Percentiles rank a stretch among this genome's conserved stretches.
Evolutionary conservation across 2,329 filamentous ascomycete genomes (phyloP).

Genomic region (Chaetomium sp.): DNA sequence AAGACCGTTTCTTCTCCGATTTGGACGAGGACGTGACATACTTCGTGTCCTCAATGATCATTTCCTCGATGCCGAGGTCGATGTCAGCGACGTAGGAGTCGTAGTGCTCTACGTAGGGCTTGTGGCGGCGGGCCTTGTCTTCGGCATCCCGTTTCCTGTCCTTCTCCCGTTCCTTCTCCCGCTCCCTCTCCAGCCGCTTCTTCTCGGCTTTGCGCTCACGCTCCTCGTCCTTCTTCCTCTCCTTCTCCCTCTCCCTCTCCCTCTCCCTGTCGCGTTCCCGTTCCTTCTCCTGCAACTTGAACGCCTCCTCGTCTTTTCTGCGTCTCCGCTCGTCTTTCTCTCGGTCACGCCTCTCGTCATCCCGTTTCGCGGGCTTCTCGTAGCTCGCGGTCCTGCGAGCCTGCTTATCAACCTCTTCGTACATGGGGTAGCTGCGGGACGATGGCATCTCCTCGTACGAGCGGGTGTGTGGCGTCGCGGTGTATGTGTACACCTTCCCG

Average conservation of each 20-base stretch:
- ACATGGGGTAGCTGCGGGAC: conserved; percentile 42
- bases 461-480: conserved; percentile 45
- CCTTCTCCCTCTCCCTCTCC: conserved; percentile 37
- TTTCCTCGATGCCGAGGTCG: conserved; percentile 14
- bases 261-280: conserved; percentile 40
- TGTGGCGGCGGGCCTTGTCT: conserved; percentile 37
- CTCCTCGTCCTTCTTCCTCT: conserved; percentile 36
- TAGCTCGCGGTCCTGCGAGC: conserved; percentile 37
- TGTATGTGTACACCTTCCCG: conserved; percentile 43
- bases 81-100: not conserved
- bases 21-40: conserved; percentile 28
- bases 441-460: conserved; percentile 49
- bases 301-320: conserved; percentile 39
- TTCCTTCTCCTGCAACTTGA: conserved; percentile 29
- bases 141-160: conserved; percentile 37
- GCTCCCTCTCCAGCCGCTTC: conserved; percentile 41
- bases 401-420: conserved; percentile 44
- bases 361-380: conserved; percentile 48
- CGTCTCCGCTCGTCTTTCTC: conserved; percentile 39
- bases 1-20: conserved; percentile 37
- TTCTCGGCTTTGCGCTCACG: conserved; percentile 41
- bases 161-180: conserved; percentile 36
- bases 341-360: conserved; percentile 40
- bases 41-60: conserved; percentile 35
- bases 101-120: conserved; percentile 37